Conservation (phyloP, 305 asterid species). For the Caryopteris hybrid region DNA sequence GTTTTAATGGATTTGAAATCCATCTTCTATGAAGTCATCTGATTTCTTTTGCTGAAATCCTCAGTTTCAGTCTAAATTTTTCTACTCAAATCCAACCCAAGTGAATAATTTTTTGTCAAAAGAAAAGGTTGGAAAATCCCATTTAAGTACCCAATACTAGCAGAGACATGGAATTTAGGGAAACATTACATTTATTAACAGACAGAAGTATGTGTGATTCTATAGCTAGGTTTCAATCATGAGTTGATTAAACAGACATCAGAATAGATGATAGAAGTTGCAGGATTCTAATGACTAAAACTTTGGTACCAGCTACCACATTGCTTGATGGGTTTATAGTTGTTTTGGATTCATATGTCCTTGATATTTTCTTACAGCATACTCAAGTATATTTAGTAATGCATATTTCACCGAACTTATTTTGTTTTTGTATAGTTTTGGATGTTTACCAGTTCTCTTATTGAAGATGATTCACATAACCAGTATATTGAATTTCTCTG, state of each 20-base stretch:
- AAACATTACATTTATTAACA: background rate
- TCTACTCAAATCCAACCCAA: background rate
- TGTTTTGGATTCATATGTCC: background rate
- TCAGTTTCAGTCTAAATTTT: background rate
- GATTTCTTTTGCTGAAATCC: background rate
- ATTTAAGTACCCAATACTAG: background rate
- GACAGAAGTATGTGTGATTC: background rate
- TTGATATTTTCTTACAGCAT: background rate
- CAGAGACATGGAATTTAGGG: background rate
- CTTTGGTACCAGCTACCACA: background rate
- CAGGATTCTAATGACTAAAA: background rate
- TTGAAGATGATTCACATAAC: background rate
- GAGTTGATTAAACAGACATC: background rate
- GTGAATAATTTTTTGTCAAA: background rate
- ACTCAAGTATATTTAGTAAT: background rate
- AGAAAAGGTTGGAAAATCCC: background rate
- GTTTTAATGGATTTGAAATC: background rate
- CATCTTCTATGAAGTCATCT: too few species aligned
- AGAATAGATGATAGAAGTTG: background rate
- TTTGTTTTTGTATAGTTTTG: background rate
- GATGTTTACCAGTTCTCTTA: constrained; percentile 1
- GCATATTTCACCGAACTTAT: background rate
- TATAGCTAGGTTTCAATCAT: background rate
- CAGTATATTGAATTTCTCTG: background rate
- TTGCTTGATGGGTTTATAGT: background rate